Evolutionary conservation across 192 early-diverging fungal genomes (phyloP).

Genomic region (Ambispora gerdemannii): DNA sequence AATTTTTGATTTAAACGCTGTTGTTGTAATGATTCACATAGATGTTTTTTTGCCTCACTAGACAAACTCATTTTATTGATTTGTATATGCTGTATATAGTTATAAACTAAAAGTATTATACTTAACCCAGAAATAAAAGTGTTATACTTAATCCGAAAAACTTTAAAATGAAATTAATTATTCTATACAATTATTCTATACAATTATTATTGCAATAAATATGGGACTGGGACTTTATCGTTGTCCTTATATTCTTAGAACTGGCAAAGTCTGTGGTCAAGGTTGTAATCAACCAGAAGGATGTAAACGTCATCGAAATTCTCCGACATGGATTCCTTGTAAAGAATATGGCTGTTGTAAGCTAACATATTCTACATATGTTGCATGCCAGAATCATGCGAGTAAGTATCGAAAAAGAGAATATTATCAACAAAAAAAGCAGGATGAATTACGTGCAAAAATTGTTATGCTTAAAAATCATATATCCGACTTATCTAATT

Average conservation of each 20-base stretch:
- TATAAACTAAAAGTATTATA: conserved; percentile 3
- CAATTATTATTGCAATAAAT: not conserved
- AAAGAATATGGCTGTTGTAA: not conserved
- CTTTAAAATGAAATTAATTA: no score
- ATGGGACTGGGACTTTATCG: no score
- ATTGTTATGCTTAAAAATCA: no score
- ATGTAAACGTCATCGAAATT: not conserved
- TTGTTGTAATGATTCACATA: not conserved
- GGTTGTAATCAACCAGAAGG: conserved; percentile 2
- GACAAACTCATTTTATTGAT: no score
- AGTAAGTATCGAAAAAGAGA: not conserved
- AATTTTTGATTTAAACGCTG: not conserved
- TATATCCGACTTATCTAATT: no score
- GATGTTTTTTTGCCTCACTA: not conserved
- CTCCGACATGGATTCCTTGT: no score
- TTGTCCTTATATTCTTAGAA: no score
- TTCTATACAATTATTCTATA: not conserved
- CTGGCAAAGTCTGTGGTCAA: not conserved
- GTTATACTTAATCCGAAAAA: no score
- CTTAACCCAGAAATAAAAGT: no score
- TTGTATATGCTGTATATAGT: not conserved
- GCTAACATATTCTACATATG: not conserved
- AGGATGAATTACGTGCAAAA: no score
- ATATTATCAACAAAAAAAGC: conserved; percentile 2
- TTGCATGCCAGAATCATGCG: not conserved